A percentile compares a stretch with the other conserved stretches of the same genome.
phyloP scores from a whole-genome alignment of 2,329 filamentous ascomycete genomes.

The Cladophialophora chaetospira region DNA sequence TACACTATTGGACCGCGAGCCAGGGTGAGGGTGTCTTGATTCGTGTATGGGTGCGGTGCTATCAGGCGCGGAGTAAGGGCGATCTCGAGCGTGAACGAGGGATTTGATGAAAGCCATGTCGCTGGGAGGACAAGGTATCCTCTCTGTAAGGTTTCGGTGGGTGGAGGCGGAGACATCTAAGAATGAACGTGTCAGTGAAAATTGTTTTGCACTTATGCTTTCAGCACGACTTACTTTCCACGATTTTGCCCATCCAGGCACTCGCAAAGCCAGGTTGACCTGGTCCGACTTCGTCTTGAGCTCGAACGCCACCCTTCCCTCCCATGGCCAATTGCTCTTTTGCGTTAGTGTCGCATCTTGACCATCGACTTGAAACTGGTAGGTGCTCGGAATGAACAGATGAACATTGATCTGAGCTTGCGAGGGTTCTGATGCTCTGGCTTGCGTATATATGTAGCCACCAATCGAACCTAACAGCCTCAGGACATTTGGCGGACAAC shows the following conservation, averaged over 20 bases:
- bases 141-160: constrained; percentile 40
- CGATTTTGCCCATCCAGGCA: constrained; percentile 55
- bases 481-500: constrained; percentile 63
- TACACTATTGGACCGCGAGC: constrained; percentile 62
- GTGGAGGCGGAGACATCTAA: constrained; percentile 42
- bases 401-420: constrained; percentile 44
- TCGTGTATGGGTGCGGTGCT: constrained; percentile 58
- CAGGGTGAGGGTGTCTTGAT: constrained; percentile 57
- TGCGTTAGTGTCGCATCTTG: constrained; percentile 49
- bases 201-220: neutral
- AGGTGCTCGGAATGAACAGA: constrained; percentile 55
- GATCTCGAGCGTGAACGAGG: constrained; percentile 50
- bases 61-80: constrained; percentile 54
- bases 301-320: constrained; percentile 53
- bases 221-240: constrained; percentile 34
- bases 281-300: neutral
- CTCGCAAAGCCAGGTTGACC: constrained; percentile 38
- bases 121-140: constrained; percentile 55
- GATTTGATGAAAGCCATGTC: constrained; percentile 44
- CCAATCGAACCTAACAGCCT: constrained; percentile 59
- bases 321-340: constrained; percentile 60
- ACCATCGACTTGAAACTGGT: constrained; percentile 44
- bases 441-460: constrained; percentile 54
- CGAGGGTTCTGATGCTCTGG: neutral
- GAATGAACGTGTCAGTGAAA: neutral